Evolutionary conservation across 305 asterid species (phyloP), one percentile per base, ranked within the genome.

Genomic region (Stenogyne calaminthoides): DNA sequence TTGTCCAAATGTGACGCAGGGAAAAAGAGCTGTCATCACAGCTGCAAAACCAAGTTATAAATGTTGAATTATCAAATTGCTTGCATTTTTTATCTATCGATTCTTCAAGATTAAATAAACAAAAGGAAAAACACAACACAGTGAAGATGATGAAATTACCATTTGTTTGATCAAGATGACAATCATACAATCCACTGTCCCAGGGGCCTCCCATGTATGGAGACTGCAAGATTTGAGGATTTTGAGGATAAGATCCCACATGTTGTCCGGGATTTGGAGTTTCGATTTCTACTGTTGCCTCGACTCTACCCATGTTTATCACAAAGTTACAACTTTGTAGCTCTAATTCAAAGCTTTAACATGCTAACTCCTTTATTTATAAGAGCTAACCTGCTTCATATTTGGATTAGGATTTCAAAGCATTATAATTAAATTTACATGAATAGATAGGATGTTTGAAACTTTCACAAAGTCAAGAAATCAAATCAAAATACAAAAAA

Each of bases 1-100:
- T 16, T 61, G 67, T 60, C 65, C 44, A 11, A 80, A 80, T 6
- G 83, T 71, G 34, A 71, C 83, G 25, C 80, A 80, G 9, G 83
- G 83, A 9, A 76, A 61, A 29, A 76, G 12, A 3, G 70, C 64
- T 34, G 83, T 80, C 76, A 80, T 67, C 44, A 71, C 64, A 40
- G 83, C 83, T 80, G 77, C 75, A 69, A 67, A 58, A 60, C 15
- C 8, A 67, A 67, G 72, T 12, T 16, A 12, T 37, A 36, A 36
- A 52, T 68, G 54, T 52, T 16, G 5, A 36, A 51, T 7, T 16
- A 49, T 47, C 42, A 36, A 1, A 57, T 3, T 22, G 37, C 12
- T 57, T 9, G 60, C 4, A 19, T 19, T 25, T 40, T 58, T 58
- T 40, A 27, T 29, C 42, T 14, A 1, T 9, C 8, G 2, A 59